Evolutionary conservation across 1,284 basidiomycete genomes (phyloP).

Genomic region (Apiotrichum mycotoxinovorans): DNA sequence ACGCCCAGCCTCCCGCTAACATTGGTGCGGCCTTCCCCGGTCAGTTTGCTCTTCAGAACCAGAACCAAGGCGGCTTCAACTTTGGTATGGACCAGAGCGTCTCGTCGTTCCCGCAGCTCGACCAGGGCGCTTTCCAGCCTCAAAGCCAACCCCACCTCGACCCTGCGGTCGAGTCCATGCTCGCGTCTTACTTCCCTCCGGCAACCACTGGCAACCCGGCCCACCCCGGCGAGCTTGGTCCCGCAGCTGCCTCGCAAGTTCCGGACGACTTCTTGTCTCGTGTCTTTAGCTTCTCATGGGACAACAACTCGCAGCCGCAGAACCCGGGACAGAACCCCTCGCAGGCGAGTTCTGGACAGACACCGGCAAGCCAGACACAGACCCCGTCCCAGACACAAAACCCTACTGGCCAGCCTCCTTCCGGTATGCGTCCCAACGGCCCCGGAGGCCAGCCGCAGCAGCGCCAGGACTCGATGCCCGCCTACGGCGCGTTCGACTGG

Average conservation of each 20-base stretch:
- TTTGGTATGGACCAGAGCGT: conserved; percentile 33
- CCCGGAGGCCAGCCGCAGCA: conserved; percentile 6
- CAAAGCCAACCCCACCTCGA: conserved; percentile 28
- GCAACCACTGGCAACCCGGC: not conserved
- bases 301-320: conserved; percentile 17
- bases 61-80: conserved; percentile 16
- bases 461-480: conserved; percentile 21
- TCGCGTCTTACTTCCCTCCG: conserved; percentile 39
- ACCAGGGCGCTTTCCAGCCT: conserved; percentile 35
- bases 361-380: not conserved
- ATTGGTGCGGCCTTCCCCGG: conserved; percentile 7
- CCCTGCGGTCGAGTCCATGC: conserved; percentile 41
- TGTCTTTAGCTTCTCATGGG: conserved; percentile 48
- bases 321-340: not conserved
- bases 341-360: not conserved
- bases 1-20: not conserved
- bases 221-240: conserved; percentile 9
- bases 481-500: conserved; percentile 24
- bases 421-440: not conserved
- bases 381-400: not conserved
- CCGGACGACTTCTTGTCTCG: conserved; percentile 46
- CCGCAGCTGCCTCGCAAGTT: conserved; percentile 18
- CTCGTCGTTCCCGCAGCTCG: conserved; percentile 28
- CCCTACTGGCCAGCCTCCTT: not conserved
- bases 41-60: conserved; percentile 9